Conservation (phyloP, 106 monocot species). For the Apostasia ramifera region DNA sequence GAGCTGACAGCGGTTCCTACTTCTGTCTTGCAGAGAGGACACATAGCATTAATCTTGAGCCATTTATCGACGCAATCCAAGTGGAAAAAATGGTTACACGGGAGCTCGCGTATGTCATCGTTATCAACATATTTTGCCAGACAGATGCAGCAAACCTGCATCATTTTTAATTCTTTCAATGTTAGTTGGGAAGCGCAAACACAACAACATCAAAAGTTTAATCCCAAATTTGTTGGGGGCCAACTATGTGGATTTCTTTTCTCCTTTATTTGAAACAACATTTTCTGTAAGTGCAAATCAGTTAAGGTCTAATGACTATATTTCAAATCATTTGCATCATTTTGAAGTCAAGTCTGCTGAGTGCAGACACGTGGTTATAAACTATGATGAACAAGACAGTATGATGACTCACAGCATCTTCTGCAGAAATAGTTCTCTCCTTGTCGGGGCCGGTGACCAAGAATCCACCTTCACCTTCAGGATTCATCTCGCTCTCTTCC, state of each 20-base stretch:
- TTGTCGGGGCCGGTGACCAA: constrained; percentile 39
- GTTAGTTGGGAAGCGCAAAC: too few species aligned
- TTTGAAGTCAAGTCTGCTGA: too few species aligned
- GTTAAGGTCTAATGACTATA: too few species aligned
- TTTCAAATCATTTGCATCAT: too few species aligned
- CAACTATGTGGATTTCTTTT: too few species aligned
- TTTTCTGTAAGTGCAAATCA: too few species aligned
- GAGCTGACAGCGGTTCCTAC: neutral
- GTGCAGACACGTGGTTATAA: too few species aligned
- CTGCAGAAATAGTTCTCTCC: constrained; percentile 34
- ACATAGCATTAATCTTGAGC: constrained; percentile 14
- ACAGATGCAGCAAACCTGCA: constrained; percentile 26
- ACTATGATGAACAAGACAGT: neutral
- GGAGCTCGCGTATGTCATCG: constrained; percentile 15
- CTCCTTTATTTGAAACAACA: too few species aligned
- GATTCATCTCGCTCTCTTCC: constrained; percentile 17
- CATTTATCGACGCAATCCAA: constrained; percentile 12
- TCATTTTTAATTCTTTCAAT: neutral
- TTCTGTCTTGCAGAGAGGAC: constrained; percentile 16
- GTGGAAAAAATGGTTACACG: constrained; percentile 20
- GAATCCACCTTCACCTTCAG: constrained; percentile 33
- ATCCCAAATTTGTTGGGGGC: too few species aligned
- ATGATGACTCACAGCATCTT: constrained; percentile 43
- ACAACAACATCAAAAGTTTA: too few species aligned
- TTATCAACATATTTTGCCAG: constrained; percentile 10